Conservation (phyloP, 805 yeast genomes). For the Nakazawaea ishiwadae region DNA sequence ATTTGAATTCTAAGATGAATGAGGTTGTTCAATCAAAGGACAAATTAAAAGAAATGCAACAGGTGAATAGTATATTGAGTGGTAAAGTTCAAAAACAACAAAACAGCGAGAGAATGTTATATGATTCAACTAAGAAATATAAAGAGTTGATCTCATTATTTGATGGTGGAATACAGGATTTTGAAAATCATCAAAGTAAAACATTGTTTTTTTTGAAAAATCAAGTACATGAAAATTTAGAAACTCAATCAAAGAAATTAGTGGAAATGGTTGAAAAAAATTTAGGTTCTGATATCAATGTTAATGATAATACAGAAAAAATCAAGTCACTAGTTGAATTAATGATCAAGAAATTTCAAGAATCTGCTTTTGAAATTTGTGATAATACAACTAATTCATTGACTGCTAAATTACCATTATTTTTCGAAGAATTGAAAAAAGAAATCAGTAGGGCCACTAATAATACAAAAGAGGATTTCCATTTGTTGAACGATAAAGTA, state of each 20-base stretch:
- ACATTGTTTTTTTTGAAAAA: constrained; percentile 15
- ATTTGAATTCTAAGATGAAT: constrained; percentile 16
- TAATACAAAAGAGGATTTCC: constrained; percentile 18
- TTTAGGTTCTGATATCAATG: neutral
- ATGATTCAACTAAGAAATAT: constrained; percentile 27
- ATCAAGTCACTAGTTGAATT: constrained; percentile 15
- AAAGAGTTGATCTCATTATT: constrained; percentile 25
- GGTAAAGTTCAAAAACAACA: constrained; percentile 26
- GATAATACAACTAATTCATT: constrained; percentile 19
- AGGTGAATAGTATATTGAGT: constrained; percentile 22
- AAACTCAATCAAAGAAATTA: constrained; percentile 15
- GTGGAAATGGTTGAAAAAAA: constrained; percentile 6
- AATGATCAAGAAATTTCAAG: constrained; percentile 16
- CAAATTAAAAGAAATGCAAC: constrained; percentile 18
- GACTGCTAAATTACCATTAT: constrained; percentile 18
- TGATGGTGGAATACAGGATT: constrained; percentile 21
- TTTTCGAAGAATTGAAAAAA: constrained; percentile 18
- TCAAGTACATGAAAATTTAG: constrained; percentile 15
- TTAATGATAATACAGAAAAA: neutral
- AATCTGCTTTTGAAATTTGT: constrained; percentile 18
- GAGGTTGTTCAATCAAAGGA: constrained; percentile 20
- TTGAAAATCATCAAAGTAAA: constrained; percentile 18
- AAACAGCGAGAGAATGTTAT: constrained; percentile 26
- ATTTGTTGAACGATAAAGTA: constrained; percentile 10
- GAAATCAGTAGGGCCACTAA: constrained; percentile 14